Evolutionary conservation across 1,284 basidiomycete species (phyloP), one percentile per base, ranked within the genome.

Genomic region (Violaceomyces palustris): DNA sequence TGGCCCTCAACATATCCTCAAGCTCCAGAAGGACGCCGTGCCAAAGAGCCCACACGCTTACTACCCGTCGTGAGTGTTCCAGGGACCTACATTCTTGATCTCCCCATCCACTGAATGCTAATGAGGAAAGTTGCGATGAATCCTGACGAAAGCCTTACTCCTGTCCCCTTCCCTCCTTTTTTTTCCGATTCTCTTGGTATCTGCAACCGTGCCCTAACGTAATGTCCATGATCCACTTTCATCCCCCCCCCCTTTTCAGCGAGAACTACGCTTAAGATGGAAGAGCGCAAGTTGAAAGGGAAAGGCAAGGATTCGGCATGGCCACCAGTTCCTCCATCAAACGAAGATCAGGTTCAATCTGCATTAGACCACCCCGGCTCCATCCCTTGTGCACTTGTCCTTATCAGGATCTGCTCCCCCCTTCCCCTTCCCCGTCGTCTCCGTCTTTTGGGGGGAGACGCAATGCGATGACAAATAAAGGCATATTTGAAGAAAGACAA

Each of bases 1-100:
- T 41, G 43, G 50, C 33, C 65, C 68, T 4, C 65, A 67, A 40
- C 58, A 66, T 43, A 57, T 71, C 28, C 52, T 72, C 35, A 68
- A 67, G 60, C 45, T 68, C 34, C 62, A 66, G 42, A 67, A 67
- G 55, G 64, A 56, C 18, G 68, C 64, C n/a, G 55, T 72, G 9
- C 70, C 70, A 8, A 63, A 70, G 43, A 61, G 61, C 55, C 57
- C 57, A 32, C 46, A 59, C 24, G 63, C 61, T 6, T 73, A 71
- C 50, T 71, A 64, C 50, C 69, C 69, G 35, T 63, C 63, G 59
- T 58, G 54, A 40, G 61, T 63, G 9, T 8, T 17, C 14, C 19
- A 22, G 14, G 18, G 15, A 36, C 17, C 12, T 11, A 11, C 4
- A 17, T 19, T 28, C 14, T 6, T 4, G 15, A 31, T n/a, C 10